Percentiles rank a stretch among this genome's conserved stretches.
These are phyloP conservation scores for Phylloporus arenicola DNA, from an alignment of 768 basidiomycete genomes.

Conservation along the genomic window DNA sequence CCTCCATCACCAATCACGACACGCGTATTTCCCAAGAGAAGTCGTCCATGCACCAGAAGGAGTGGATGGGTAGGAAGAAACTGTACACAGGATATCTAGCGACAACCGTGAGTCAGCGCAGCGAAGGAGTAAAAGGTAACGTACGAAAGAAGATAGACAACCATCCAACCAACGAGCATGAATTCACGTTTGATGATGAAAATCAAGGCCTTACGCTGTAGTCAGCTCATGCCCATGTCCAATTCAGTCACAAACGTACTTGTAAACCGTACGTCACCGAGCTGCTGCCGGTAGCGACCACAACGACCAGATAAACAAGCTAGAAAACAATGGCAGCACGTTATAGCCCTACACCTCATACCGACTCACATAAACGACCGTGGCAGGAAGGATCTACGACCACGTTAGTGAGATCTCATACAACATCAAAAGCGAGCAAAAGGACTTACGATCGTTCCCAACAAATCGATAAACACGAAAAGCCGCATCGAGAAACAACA, in stretches of 20 bases:
- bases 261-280: conserved; percentile 89
- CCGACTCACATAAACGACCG: conserved; percentile 76
- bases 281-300: conserved; percentile 62
- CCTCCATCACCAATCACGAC: conserved; percentile 90
- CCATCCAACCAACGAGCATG: conserved; percentile 97
- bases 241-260: conserved; percentile 32
- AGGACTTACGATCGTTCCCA: conserved; percentile 76
- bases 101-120: conserved; percentile 3
- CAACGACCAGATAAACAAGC: conserved; percentile 80
- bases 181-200: conserved; percentile 97
- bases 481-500: conserved; percentile 97
- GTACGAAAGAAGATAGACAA: conserved; percentile 88
- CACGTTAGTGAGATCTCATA: background rate
- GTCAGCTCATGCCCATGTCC: background rate
- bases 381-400: conserved; percentile 75
- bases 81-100: conserved; percentile 85
- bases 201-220: conserved; percentile 59
- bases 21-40: conserved; percentile 96
- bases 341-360: background rate
- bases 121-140: conserved; percentile 27
- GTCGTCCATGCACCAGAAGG: conserved; percentile 99
- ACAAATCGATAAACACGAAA: conserved; percentile 88
- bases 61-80: conserved; percentile 92
- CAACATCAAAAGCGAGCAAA: conserved; percentile 12
- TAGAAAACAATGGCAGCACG: conserved; percentile 25